Percentiles rank a stretch among this genome's conserved stretches.
These are phyloP conservation scores for Fistulina hepatica DNA, from an alignment of 1,284 basidiomycete species.

Conservation along the genomic window DNA sequence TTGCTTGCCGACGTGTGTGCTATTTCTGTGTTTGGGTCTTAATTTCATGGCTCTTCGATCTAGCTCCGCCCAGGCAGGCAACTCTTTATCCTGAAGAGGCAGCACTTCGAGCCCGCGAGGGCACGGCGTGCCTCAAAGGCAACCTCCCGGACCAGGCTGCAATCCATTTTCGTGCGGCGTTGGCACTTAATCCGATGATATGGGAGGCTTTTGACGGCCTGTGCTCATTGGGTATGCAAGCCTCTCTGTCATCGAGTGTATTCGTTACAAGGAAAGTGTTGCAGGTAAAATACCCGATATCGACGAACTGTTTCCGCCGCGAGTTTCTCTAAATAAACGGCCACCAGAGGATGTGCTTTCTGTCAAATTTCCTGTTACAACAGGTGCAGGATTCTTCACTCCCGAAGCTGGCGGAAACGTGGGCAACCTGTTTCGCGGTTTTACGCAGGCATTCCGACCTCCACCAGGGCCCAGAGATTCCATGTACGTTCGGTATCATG, in stretches of 20 bases:
- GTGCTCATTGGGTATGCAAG: slow-evolving; percentile 66
- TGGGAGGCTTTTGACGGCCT: slow-evolving; percentile 94
- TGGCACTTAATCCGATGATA: slow-evolving; percentile 67
- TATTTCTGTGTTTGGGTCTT: slow-evolving; percentile 12
- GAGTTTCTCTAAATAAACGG: slow-evolving; percentile 42
- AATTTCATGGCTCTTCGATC: slow-evolving; percentile 31
- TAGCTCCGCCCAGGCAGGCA: slow-evolving; percentile 32
- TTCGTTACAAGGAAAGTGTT: no score
- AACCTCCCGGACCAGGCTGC: slow-evolving; percentile 66
- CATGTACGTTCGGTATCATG: slow-evolving; percentile 35
- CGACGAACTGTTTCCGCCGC: slow-evolving; percentile 59
- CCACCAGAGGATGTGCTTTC: slow-evolving; percentile 38
- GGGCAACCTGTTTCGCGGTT: slow-evolving; percentile 38
- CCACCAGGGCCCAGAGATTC: slow-evolving; percentile 45
- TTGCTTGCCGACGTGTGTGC: slow-evolving; percentile 13
- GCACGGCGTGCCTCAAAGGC: slow-evolving; percentile 60
- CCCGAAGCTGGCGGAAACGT: slow-evolving; percentile 47
- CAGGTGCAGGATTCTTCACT: slow-evolving; percentile 68
- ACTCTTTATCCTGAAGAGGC: slow-evolving; percentile 63
- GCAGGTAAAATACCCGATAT: slow-evolving; percentile 57
- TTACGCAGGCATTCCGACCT: slow-evolving; percentile 42
- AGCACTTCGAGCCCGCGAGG: slow-evolving; percentile 57
- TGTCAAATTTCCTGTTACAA: slow-evolving; percentile 35
- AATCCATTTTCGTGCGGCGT: slow-evolving; percentile 60
- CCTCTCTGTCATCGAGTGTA: no score